Evolutionary conservation across 176 grass and related monocot genomes (phyloP).

Genomic region (Tuctoria greenei): DNA sequence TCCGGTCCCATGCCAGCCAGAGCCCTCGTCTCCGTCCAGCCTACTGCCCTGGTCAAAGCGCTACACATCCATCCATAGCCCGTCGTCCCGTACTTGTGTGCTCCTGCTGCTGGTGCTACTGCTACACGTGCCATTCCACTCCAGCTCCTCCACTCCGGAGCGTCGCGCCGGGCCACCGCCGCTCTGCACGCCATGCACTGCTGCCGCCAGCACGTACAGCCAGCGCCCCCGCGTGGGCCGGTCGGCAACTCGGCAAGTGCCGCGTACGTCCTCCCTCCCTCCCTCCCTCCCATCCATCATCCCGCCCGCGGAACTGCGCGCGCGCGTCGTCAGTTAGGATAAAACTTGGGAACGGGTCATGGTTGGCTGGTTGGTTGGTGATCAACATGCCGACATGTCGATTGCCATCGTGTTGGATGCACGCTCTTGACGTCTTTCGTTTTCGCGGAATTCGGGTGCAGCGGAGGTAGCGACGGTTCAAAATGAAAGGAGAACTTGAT

Average conservation of each 20-base stretch:
- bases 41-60: too few relatives aligned
- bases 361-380: background rate
- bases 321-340: background rate
- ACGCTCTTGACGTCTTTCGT: background rate
- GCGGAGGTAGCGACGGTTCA: background rate
- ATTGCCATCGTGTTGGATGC: background rate
- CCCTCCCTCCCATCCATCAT: background rate
- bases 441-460: background rate
- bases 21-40: too few relatives aligned
- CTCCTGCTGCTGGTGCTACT: too few relatives aligned
- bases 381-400: background rate
- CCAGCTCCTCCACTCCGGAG: too few relatives aligned
- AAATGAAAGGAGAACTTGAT: background rate
- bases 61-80: too few relatives aligned
- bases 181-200: background rate
- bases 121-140: too few relatives aligned
- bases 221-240: constrained; percentile 10
- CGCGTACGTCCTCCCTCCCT: background rate
- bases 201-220: background rate
- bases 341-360: background rate
- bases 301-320: background rate
- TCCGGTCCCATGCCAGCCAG: too few relatives aligned
- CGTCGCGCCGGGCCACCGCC: background rate
- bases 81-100: too few relatives aligned
- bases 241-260: background rate